Evolutionary conservation across 805 yeast genomes (phyloP).

Genomic region (Wickerhamomyces sydowiorum): DNA sequence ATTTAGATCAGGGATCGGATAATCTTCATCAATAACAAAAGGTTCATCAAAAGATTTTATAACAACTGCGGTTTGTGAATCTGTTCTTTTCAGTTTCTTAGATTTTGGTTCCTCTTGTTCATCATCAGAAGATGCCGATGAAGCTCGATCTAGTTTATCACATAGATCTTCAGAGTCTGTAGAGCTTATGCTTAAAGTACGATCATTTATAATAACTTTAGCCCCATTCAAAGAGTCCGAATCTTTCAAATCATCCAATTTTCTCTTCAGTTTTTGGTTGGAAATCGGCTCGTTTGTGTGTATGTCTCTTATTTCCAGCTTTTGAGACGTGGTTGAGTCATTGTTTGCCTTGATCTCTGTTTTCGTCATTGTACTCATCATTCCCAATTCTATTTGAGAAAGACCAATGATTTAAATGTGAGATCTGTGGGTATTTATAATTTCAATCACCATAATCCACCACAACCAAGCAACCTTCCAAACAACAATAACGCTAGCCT

Average conservation of each 20-base stretch:
- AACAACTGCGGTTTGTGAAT: constrained; percentile 19
- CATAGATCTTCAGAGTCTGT: constrained; percentile 14
- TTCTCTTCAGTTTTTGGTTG: constrained; percentile 11
- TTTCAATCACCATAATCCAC: too few relatives aligned
- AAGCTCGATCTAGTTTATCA: constrained; percentile 13
- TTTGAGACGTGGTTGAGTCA: not conserved
- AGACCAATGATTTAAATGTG: too few relatives aligned
- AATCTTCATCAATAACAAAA: constrained; percentile 11
- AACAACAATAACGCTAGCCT: not conserved
- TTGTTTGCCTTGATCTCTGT: too few relatives aligned
- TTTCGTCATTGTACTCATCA: too few relatives aligned
- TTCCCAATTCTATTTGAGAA: too few relatives aligned
- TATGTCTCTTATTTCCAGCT: not conserved
- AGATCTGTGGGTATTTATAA: too few relatives aligned
- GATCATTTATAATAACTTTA: constrained; percentile 7
- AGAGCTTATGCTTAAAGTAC: constrained; percentile 18
- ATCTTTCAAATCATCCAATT: constrained; percentile 2
- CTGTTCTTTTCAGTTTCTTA: constrained; percentile 7
- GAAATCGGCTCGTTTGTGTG: not conserved
- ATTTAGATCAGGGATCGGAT: constrained; percentile 18
- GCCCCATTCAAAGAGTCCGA: not conserved
- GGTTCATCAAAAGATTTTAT: constrained; percentile 23
- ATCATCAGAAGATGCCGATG: constrained; percentile 5
- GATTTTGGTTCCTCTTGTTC: constrained; percentile 1
- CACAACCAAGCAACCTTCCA: not conserved